Conservation (phyloP, 768 basidiomycete genomes). For the Xerocomellus amylosporus region DNA sequence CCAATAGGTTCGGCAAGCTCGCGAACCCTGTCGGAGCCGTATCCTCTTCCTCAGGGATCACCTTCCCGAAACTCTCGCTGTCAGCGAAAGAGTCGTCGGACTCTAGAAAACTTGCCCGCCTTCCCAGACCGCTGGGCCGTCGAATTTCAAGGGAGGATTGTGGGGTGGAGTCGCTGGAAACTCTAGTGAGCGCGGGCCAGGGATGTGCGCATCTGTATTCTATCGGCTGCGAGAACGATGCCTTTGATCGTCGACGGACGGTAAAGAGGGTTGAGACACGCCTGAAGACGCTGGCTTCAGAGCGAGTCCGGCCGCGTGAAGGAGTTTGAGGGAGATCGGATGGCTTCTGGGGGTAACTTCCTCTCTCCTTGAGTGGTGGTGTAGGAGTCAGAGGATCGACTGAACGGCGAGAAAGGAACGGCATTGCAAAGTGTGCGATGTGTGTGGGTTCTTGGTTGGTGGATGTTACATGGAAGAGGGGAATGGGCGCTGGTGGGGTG, state of each 20-base stretch:
- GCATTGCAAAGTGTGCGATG: conserved; percentile 15
- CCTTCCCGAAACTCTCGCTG: conserved; percentile 5
- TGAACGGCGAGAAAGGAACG: conserved; percentile 30
- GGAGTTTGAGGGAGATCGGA: conserved; percentile 4
- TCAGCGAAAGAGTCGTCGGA: conserved; percentile 12
- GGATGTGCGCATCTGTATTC: conserved; percentile 17
- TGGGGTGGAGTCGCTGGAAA: conserved; percentile 22
- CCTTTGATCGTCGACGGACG: conserved; percentile 25
- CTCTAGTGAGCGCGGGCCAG: conserved; percentile 14
- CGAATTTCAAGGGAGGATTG: conserved; percentile 32
- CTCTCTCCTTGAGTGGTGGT: background rate
- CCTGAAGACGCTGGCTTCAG: conserved; percentile 27
- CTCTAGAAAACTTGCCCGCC: conserved; percentile 28
- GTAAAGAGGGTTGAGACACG: conserved; percentile 30
- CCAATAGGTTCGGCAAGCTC: conserved; percentile 22
- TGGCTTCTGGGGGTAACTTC: background rate
- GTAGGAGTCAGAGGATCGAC: conserved; percentile 19
- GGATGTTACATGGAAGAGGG: conserved; percentile 18
- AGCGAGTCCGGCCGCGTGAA: conserved; percentile 20
- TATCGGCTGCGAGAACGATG: conserved; percentile 11
- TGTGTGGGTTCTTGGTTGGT: background rate
- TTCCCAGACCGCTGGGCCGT: conserved; percentile 31
- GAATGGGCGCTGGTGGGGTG: background rate
- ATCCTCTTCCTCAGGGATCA: background rate
- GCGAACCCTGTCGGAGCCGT: conserved; percentile 1